These are phyloP conservation scores for Rhexocercosporidium sp. DNA, from an alignment of 2,329 filamentous ascomycete genomes.

Conservation along the genomic window DNA sequence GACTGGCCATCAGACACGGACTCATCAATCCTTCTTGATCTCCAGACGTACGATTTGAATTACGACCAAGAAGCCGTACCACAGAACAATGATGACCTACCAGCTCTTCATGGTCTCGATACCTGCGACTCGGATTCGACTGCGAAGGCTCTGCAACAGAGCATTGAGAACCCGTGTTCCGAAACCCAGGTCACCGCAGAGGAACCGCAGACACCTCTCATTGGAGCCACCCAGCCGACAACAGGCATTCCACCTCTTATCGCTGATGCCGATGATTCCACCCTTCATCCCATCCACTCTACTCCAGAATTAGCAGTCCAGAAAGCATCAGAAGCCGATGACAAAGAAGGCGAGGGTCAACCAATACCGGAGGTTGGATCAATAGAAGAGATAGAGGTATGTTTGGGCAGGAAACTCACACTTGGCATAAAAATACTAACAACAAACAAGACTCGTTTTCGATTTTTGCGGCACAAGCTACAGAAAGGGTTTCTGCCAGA, in stretches of 20 bases:
- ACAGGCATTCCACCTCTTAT: background rate
- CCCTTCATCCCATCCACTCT: background rate
- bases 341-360: background rate
- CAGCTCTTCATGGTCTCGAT: background rate
- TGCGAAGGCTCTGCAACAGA: conserved; percentile 2
- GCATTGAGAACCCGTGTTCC: background rate
- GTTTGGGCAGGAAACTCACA: background rate
- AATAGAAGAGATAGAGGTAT: background rate
- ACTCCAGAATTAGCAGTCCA: background rate
- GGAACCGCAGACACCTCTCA: background rate
- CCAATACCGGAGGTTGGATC: background rate
- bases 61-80: background rate
- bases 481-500: conserved; percentile 7
- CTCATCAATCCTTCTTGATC: conserved; percentile 1
- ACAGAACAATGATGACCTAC: conserved; percentile 9
- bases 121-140: conserved; percentile 7
- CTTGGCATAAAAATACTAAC: background rate
- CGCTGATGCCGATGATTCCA: background rate
- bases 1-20: conserved; percentile 4
- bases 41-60: conserved; percentile 4
- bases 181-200: background rate
- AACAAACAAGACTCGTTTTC: conserved; percentile 1
- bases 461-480: conserved; percentile 11
- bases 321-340: background rate
- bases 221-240: conserved; percentile 4